Conservation (phyloP, 495 filamentous ascomycete species). For the Penicillium steckii region DNA sequence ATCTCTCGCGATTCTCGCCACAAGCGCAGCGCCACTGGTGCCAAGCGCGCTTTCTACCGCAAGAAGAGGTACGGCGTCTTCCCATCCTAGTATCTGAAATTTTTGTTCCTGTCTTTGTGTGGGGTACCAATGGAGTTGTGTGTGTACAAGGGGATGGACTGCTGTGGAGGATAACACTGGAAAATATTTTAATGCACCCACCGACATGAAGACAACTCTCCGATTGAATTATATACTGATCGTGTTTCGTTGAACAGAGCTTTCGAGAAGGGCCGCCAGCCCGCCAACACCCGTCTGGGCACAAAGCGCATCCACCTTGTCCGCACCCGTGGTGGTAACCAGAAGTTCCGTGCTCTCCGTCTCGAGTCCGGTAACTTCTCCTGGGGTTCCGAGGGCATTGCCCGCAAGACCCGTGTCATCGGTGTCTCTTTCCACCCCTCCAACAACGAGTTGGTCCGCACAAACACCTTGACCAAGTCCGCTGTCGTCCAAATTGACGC, state of each 20-base stretch:
- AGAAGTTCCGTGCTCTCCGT: slow-evolving; percentile 98
- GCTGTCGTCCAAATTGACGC: slow-evolving; percentile 99
- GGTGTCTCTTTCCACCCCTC: slow-evolving; percentile 97
- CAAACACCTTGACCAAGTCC: slow-evolving; percentile 98
- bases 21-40: slow-evolving; percentile 97
- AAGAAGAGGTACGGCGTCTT: slow-evolving; percentile 67
- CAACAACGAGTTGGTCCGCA: slow-evolving; percentile 99
- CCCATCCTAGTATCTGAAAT: slow-evolving; percentile 14
- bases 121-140: neutral
- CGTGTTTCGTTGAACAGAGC: slow-evolving; percentile 58
- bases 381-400: slow-evolving; percentile 95
- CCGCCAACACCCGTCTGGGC: slow-evolving; percentile 98
- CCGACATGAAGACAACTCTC: too few relatives aligned
- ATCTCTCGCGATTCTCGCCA: slow-evolving; percentile 99
- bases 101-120: slow-evolving; percentile 2
- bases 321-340: slow-evolving; percentile 97
- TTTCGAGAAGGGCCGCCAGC: slow-evolving; percentile 99
- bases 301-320: slow-evolving; percentile 98
- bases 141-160: neutral
- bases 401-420: slow-evolving; percentile 98
- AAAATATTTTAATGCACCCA: too few relatives aligned
- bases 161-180: neutral
- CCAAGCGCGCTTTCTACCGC: slow-evolving; percentile 92
- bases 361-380: slow-evolving; percentile 99
- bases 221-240: slow-evolving; percentile 20